Evolutionary conservation across 257 asterid species (phyloP).

Genomic region (Prunella vulgaris): DNA sequence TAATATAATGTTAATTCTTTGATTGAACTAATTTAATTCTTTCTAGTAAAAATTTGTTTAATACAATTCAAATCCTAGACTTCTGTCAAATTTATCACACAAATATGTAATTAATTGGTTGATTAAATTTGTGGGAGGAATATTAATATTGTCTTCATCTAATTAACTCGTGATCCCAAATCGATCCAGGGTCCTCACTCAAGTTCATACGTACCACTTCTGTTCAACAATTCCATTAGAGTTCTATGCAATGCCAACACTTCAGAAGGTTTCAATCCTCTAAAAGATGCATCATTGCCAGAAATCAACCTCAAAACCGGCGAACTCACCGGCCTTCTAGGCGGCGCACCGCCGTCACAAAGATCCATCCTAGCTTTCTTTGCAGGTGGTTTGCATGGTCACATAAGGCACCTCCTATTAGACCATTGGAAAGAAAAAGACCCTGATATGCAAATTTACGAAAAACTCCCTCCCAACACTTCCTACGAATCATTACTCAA

Average conservation of each 20-base stretch:
- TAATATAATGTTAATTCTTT: too few relatives aligned
- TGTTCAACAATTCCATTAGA: constrained; percentile 68
- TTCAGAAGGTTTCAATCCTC: constrained; percentile 78
- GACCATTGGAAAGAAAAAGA: constrained; percentile 66
- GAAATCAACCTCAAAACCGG: constrained; percentile 76
- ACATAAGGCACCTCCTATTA: constrained; percentile 55
- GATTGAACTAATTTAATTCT: too few relatives aligned
- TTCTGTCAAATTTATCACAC: too few relatives aligned
- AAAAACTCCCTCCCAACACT: constrained; percentile 26
- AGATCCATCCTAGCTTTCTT: constrained; percentile 73
- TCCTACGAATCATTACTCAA: constrained; percentile 41
- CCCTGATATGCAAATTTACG: constrained; percentile 34
- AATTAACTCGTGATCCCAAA: too few relatives aligned
- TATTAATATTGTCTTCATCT: too few relatives aligned
- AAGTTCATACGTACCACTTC: constrained; percentile 47
- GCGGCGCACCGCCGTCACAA: constrained; percentile 61
- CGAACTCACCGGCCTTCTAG: constrained; percentile 51
- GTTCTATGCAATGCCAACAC: constrained; percentile 83
- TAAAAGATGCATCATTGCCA: constrained; percentile 61
- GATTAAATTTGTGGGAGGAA: too few relatives aligned
- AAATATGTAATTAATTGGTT: too few relatives aligned
- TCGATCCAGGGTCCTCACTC: constrained; percentile 65
- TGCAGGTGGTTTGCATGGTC: constrained; percentile 70
- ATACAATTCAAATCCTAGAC: too few relatives aligned
- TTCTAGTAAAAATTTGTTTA: too few relatives aligned